Conservation (phyloP, 148 eudicot species). For the Talinum fruticosum region DNA sequence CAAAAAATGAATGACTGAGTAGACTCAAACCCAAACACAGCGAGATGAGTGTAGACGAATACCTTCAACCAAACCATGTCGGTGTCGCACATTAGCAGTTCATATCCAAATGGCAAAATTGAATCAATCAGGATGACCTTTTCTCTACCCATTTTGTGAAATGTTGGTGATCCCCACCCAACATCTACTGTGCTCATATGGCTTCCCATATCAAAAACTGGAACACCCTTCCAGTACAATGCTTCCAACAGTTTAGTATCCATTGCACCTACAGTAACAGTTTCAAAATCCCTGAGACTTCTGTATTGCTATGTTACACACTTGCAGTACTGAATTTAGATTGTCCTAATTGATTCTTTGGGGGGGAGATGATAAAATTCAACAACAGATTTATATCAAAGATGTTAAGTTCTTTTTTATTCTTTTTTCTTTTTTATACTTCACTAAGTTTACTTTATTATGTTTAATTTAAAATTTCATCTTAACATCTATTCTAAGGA, state of each 20-base stretch:
- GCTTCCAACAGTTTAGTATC: constrained; percentile 89
- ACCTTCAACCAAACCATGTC: constrained; percentile 99
- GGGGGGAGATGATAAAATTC: background rate
- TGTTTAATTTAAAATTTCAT: background rate
- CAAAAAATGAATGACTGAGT: background rate
- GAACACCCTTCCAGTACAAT: constrained; percentile 91
- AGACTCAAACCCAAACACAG: background rate
- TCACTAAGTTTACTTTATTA: background rate
- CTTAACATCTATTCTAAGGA: background rate
- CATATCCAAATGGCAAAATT: constrained; percentile 80
- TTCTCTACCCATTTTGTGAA: constrained; percentile 99
- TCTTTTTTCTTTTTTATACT: too few relatives aligned
- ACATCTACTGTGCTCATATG: constrained; percentile 95
- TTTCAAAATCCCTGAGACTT: background rate
- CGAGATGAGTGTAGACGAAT: constrained; percentile 12
- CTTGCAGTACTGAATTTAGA: background rate
- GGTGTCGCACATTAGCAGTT: constrained; percentile 94
- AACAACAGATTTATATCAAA: background rate
- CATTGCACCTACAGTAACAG: constrained; percentile 79
- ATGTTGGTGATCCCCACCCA: constrained; percentile 95
- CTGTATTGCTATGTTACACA: background rate
- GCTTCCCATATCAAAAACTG: constrained; percentile 97
- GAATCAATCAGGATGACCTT: constrained; percentile 84
- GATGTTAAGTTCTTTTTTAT: background rate
- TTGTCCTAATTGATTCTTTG: background rate